Evolutionary conservation across 495 filamentous ascomycete genomes (phyloP).

Genomic region (Viridothelium virens): DNA sequence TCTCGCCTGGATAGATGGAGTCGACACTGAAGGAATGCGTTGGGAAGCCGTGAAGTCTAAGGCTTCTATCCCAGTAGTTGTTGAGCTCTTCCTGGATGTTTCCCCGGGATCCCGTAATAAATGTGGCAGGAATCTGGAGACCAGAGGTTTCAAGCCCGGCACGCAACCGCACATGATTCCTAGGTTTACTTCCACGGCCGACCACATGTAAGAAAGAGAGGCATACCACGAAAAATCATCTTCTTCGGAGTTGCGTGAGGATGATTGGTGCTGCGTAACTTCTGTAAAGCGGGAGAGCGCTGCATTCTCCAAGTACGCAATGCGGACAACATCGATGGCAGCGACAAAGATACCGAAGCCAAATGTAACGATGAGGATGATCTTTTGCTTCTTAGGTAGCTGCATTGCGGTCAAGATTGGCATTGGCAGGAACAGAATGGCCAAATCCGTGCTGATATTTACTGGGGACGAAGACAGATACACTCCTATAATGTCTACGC

Average conservation of each 20-base stretch:
- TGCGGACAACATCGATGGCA: slow-evolving; percentile 78
- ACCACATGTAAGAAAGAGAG: slow-evolving; percentile 73
- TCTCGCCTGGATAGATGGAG: background rate
- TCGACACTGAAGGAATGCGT: slow-evolving; percentile 19
- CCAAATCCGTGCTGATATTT: slow-evolving; percentile 78
- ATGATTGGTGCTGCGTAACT: slow-evolving; percentile 15
- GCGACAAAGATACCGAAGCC: slow-evolving; percentile 76
- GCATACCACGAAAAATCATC: slow-evolving; percentile 65
- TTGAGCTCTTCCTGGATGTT: slow-evolving; percentile 15
- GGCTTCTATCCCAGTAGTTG: slow-evolving; percentile 17
- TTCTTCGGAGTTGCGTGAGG: slow-evolving; percentile 23
- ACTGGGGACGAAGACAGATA: slow-evolving; percentile 78
- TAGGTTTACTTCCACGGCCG: slow-evolving; percentile 79
- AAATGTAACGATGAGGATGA: slow-evolving; percentile 75
- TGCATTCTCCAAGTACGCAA: slow-evolving; percentile 81
- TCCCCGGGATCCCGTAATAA: slow-evolving; percentile 52
- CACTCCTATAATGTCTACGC: slow-evolving; percentile 68
- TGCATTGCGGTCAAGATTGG: slow-evolving; percentile 81
- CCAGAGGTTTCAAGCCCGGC: slow-evolving; percentile 79
- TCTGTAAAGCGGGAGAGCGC: slow-evolving; percentile 35
- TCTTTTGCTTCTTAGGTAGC: slow-evolving; percentile 74
- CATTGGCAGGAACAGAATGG: slow-evolving; percentile 75
- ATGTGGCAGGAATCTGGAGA: slow-evolving; percentile 64
- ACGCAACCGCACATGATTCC: slow-evolving; percentile 84
- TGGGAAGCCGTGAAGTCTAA: slow-evolving; percentile 19